Evolutionary conservation across 768 basidiomycete species (phyloP).

Genomic region (Macrolepiota fuliginosa): DNA sequence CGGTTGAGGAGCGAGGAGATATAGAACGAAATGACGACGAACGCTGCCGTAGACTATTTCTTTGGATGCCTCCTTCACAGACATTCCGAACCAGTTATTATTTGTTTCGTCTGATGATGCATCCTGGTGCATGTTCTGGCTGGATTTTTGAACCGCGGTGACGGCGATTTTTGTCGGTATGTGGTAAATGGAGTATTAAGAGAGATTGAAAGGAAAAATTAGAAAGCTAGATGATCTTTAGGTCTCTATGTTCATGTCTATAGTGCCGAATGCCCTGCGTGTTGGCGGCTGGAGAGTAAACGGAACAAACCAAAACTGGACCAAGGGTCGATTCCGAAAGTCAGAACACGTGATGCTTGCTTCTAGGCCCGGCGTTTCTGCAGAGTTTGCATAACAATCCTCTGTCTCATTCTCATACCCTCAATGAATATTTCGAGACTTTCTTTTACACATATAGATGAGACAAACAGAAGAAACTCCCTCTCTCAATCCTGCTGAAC

Average conservation of each 20-base stretch:
- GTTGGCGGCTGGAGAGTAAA: neutral
- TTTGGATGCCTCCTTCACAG: constrained; percentile 8
- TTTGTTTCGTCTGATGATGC: neutral
- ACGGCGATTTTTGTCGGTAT: neutral
- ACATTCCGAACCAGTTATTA: neutral
- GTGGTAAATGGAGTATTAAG: neutral
- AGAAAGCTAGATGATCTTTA: neutral
- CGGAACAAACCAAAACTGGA: neutral
- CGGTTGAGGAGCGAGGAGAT: neutral
- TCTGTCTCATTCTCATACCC: neutral
- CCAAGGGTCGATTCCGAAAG: neutral
- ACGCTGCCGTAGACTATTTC: constrained; percentile 19
- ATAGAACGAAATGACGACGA: neutral
- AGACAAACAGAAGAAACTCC: neutral
- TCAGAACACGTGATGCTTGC: neutral
- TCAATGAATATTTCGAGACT: neutral
- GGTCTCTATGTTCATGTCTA: neutral
- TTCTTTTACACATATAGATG: neutral
- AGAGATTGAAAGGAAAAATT: neutral
- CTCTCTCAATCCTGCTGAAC: neutral
- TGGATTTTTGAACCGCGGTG: neutral
- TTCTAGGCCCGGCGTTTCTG: too few species aligned
- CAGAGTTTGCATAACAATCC: too few species aligned
- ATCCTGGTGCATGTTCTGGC: constrained; percentile 4
- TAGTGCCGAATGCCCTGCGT: neutral